Evolutionary conservation across 1,139 yeast genomes (phyloP).

Genomic region (Yamadazyma jaroonii): DNA sequence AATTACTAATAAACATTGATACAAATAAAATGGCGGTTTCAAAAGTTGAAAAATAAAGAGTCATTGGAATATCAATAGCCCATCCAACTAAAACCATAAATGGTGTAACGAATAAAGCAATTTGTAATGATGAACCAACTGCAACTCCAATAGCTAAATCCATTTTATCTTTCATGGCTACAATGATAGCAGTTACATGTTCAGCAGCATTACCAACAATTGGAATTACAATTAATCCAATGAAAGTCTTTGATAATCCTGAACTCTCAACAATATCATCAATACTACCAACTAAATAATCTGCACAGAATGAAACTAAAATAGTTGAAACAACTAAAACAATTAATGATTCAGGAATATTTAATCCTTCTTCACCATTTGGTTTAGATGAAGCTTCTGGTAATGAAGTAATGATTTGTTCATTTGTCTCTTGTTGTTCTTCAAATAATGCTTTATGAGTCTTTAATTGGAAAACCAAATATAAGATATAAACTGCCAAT

Average conservation of each 20-base stretch:
- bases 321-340: slow-evolving; percentile 65
- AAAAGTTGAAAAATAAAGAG: slow-evolving; percentile 84
- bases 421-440: slow-evolving; percentile 42
- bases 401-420: slow-evolving; percentile 27
- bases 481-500: slow-evolving; percentile 73
- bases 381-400: slow-evolving; percentile 32
- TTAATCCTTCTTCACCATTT: slow-evolving; percentile 30
- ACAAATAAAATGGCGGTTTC: slow-evolving; percentile 91
- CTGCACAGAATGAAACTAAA: slow-evolving; percentile 90
- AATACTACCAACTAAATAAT: slow-evolving; percentile 86
- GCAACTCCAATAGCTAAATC: slow-evolving; percentile 97
- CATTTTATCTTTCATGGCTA: slow-evolving; percentile 95
- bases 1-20: slow-evolving; percentile 83
- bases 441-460: slow-evolving; percentile 68
- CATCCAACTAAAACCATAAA: slow-evolving; percentile 92
- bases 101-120: slow-evolving; percentile 92
- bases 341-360: slow-evolving; percentile 38
- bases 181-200: slow-evolving; percentile 93
- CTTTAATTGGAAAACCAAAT: slow-evolving; percentile 80
- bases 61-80: slow-evolving; percentile 88
- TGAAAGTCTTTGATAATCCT: slow-evolving; percentile 90
- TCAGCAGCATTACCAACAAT: slow-evolving; percentile 99
- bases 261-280: slow-evolving; percentile 81
- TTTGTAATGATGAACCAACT: slow-evolving; percentile 93
- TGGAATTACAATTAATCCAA: slow-evolving; percentile 90